Evolutionary conservation across 306 rosid genomes (phyloP), one percentile per base, ranked within the genome.

Genomic region (Vigna nakashimae): DNA sequence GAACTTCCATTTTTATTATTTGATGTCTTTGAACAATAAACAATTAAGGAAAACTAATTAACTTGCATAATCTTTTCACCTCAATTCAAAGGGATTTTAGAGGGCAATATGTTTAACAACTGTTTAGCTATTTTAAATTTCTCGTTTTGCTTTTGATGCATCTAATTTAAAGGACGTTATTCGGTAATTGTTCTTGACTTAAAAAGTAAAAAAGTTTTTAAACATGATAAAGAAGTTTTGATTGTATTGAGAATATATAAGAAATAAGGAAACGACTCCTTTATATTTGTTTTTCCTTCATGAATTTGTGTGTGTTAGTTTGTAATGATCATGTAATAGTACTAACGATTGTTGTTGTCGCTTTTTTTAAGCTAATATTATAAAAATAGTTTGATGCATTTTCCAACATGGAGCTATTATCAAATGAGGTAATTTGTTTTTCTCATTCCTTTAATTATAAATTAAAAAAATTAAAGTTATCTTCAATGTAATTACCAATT

Each of bases 341-440:
- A 75, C 73, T 75, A 43, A 56, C 24, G 1, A 16, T 6, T 3
- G 22, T 14, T 60, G 5, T 60, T 24, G 2, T 58, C 38, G 0
- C 7, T 28, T 60, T 3, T 34, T n/a, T 34, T 2, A 4, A 32
- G 20, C 59, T 69, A 79, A 80, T 65, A 73, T 82, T 84, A 89
- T 91, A 91, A 94, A 87, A 80, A 22, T 79, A 55, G 79, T 83
- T 87, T 92, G 83, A 12, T 88, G 88, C 87, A 82, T 93, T 83
- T 60, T 84, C 88, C 43, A 81, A 83, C 81, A 91, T 88, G 96
- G 95, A 91, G 66, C 76, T 92, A 63, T 75, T 89, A 67, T 67
- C 93, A n/a, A 92, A 95, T 85, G 92, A 92, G 99, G 98, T 95
- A 84, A 78, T 86, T 38, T 73, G 8, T 73, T 72, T 52, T 66